phyloP scores from a whole-genome alignment of 1,284 basidiomycete genomes.

The Cystobasidium slooffiae region DNA sequence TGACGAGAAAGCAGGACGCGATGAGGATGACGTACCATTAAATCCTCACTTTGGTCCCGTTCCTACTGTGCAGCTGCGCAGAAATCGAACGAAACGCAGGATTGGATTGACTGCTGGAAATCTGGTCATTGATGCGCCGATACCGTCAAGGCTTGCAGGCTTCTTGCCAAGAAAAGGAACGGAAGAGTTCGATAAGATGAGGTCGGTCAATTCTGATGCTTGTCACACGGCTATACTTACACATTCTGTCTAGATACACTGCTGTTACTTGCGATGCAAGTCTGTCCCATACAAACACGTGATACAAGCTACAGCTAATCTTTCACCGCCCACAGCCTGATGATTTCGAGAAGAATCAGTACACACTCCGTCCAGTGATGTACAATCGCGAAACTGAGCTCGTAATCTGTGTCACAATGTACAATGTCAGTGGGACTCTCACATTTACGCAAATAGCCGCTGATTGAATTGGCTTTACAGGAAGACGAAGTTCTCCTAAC shows the following conservation, averaged over 20 bases:
- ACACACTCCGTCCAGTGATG: slow-evolving; percentile 83
- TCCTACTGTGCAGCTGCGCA: slow-evolving; percentile 21
- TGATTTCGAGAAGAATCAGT: slow-evolving; percentile 80
- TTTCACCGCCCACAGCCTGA: slow-evolving; percentile 64
- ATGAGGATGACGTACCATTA: slow-evolving; percentile 17
- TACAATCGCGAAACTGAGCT: slow-evolving; percentile 82
- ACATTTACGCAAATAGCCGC: background rate
- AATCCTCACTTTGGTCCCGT: slow-evolving; percentile 42
- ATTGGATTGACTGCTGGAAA: slow-evolving; percentile 72
- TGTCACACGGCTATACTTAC: background rate
- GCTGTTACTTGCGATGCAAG: slow-evolving; percentile 79
- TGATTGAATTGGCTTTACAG: slow-evolving; percentile 60
- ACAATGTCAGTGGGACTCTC: slow-evolving; percentile 64
- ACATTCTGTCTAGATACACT: slow-evolving; percentile 61
- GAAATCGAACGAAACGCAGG: slow-evolving; percentile 58
- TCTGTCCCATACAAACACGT: background rate
- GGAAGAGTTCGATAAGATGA: slow-evolving; percentile 79
- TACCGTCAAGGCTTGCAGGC: slow-evolving; percentile 74
- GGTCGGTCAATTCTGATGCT: slow-evolving; percentile 60
- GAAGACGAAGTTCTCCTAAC: slow-evolving; percentile 95
- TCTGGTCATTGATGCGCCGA: slow-evolving; percentile 78
- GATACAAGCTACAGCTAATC: background rate
- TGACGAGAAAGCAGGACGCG: slow-evolving; percentile 8
- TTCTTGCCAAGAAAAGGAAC: slow-evolving; percentile 78
- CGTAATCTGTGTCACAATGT: slow-evolving; percentile 96